Base-by-base conservation (phyloP, 805 yeast genomes). In the Kockiozyma suomiensis region DNA sequence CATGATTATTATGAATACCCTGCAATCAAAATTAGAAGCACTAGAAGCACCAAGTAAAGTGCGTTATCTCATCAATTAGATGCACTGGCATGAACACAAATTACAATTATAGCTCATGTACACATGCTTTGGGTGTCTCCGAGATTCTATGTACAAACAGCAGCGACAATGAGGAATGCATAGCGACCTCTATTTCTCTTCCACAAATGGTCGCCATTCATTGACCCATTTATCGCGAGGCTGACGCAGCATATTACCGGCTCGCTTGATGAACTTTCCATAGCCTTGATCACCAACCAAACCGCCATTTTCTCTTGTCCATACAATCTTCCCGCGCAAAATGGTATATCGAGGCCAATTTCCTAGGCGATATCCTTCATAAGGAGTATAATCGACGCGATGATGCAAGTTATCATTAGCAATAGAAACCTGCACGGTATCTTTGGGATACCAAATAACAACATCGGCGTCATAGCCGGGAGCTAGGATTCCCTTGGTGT, bases 401-500 rank as follows among this genome's bases (percentile, higher is more conserved):
- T 67, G 70, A 42, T 67, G 70, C n/a, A 67, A 49, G 38, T 48
- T 48, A 4, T 47, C 55, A 48, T 67, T 67, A 56, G 72, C 75
- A 68, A 3, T 78, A 77, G 67, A 74, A 1, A 72, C 66, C 38
- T 62, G 54, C 68, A 75, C 67, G 41, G 68, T 45, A 15, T 69
- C 73, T 50, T 71, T 67, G 17, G 81, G 81, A 67, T 80, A 78
- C 83, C 83, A 80, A 26, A 80, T 73, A 2, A 77, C 78, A 19
- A 80, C 50, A 63, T 80, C 83, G 4, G 83, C 83, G 70, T 80
- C 83, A 59, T 71, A 71, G 1, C 83, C 83, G 19, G 79, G 77
- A 15, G 75, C 75, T 35, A 80, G 70, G 6, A 75, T 69, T 3
- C 83, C 83, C 61, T 79, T 79, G 46, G 59, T 66, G 41, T 72